These are phyloP conservation scores for Fagopyrum esculentum DNA, from an alignment of 148 eudicot species.

Conservation along the genomic window DNA sequence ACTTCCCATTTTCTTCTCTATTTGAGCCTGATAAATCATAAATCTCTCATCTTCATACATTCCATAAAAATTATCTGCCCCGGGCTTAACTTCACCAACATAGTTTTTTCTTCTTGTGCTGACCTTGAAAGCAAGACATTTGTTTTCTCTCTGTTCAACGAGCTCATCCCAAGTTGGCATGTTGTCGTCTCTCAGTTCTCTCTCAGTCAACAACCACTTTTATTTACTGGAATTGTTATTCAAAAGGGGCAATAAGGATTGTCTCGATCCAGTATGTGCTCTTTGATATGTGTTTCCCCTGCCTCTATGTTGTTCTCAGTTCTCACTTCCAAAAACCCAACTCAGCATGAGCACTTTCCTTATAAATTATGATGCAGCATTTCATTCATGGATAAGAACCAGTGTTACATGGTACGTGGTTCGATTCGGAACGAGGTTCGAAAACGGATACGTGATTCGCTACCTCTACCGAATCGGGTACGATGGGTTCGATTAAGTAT, in stretches of 20 bases:
- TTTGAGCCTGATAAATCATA: background rate
- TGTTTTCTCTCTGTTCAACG: background rate
- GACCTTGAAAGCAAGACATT: too few relatives aligned
- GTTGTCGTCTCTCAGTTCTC: background rate
- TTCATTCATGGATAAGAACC: background rate
- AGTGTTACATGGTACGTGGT: too few relatives aligned
- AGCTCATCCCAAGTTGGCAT: too few relatives aligned
- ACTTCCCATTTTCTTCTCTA: background rate
- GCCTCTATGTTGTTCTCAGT: too few relatives aligned
- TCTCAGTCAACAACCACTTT: background rate
- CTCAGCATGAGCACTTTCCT: background rate
- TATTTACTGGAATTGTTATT: background rate
- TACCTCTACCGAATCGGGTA: too few relatives aligned
- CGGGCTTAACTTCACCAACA: background rate
- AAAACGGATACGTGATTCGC: too few relatives aligned
- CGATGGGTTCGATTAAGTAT: too few relatives aligned
- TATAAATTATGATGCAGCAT: background rate
- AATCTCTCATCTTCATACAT: background rate
- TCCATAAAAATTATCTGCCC: background rate
- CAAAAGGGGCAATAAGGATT: background rate
- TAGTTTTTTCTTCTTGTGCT: too few relatives aligned
- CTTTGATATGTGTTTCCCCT: too few relatives aligned
- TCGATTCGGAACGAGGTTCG: too few relatives aligned
- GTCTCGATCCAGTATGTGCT: background rate
- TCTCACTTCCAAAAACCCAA: background rate